Percentiles rank a stretch among this genome's conserved stretches.
phyloP scores from a whole-genome alignment of 2,329 filamentous ascomycete species.

The Aaosphaeria arxii region DNA sequence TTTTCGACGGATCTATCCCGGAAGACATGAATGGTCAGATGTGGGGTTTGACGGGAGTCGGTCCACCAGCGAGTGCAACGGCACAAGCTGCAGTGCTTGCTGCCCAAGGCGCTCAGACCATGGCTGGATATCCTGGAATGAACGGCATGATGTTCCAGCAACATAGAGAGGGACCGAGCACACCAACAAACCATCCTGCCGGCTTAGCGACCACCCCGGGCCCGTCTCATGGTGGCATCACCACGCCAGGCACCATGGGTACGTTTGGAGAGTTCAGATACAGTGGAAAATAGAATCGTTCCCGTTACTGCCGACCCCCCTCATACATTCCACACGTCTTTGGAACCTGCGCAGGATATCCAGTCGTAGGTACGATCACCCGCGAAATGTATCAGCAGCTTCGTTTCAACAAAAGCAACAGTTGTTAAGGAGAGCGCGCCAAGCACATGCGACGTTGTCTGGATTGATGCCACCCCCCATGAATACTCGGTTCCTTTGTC shows the following conservation, averaged over 20 bases:
- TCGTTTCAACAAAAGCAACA: no score
- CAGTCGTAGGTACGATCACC: no score
- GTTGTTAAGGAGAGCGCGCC: no score
- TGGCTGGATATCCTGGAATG: constrained; percentile 30
- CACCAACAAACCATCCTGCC: constrained; percentile 58
- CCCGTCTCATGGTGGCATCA: constrained; percentile 57
- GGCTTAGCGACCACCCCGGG: constrained; percentile 50
- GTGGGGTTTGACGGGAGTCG: constrained; percentile 76
- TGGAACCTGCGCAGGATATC: no score
- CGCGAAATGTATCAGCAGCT: no score
- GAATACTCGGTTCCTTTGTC: no score
- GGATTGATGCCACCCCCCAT: no score
- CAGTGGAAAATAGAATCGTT: constrained; percentile 25
- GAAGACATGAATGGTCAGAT: constrained; percentile 84
- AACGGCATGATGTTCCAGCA: constrained; percentile 39
- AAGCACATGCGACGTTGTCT: no score
- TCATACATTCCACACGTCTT: no score
- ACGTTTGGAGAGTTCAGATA: constrained; percentile 69
- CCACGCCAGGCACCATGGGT: constrained; percentile 76
- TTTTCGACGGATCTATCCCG: constrained; percentile 79
- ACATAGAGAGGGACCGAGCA: constrained; percentile 60
- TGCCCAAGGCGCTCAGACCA: constrained; percentile 38
- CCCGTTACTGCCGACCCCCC: not conserved
- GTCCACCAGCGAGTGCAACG: constrained; percentile 55
- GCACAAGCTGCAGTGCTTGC: constrained; percentile 44